Evolutionary conservation across 1,139 yeast genomes (phyloP), one percentile per base, ranked within the genome.

Genomic region (Blastobotrys illinoisensis): DNA sequence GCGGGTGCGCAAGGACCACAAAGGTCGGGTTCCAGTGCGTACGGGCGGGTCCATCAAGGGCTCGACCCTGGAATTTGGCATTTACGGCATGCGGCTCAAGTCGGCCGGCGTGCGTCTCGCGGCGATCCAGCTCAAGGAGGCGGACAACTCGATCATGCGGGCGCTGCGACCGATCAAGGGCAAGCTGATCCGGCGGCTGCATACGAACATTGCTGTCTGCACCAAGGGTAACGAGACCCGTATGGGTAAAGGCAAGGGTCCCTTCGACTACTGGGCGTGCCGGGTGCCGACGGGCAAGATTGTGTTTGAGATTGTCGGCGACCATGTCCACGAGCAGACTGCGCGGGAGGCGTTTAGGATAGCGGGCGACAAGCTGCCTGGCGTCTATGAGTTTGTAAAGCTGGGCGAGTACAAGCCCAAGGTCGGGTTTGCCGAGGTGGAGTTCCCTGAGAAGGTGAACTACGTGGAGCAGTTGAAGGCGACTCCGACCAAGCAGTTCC

Each of bases 241-340:
- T 84, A 93, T 93, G 99, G 99, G 99, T 77, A 93, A 95, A 73
- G 99, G 99, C 76, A 93, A 93, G 73, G 99, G 99, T 72, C 85
- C 95, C 0, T 91, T 93, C 69, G 96, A 90, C 65, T 95, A 89
- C 75, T 95, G 98, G 98, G 96, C 96, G 61, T 88, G 85, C 47
- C 82, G 99, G 66, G 93, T 93, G 18, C 96, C 99, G 48, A 90
- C 97, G 0, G 99, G 99, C 3, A 90, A 90, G 67, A 84, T 93
- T 50, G 76, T 90, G 40, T 90, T 91, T 68, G 99, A 93, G 73
- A 83, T 91, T 67, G 86, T 85, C n/a, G 85, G 84, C 47, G 78
- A 75, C 46, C 75, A 81, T 60, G 79, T 93, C 62, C 98, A 95
- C 71, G 96, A 89, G 67, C 83, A 82, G 63, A 88, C 89, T 32